Percentiles rank a stretch among this genome's conserved stretches.
Evolutionary conservation across 1,139 yeast genomes (phyloP).

Genomic region (Zygoascus hellenicus): DNA sequence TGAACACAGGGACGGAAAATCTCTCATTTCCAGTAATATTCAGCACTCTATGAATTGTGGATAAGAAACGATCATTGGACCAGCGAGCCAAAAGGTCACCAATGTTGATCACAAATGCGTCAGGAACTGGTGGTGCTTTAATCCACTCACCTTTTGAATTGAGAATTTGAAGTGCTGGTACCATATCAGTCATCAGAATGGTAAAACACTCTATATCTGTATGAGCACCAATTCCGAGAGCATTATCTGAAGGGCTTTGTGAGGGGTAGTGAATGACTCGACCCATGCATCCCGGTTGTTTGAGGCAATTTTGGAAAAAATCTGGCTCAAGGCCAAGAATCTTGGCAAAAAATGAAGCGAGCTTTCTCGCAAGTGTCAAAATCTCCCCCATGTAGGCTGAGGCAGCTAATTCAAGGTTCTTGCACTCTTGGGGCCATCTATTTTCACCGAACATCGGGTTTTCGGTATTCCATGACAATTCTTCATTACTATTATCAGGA

Average conservation of each 20-base stretch:
- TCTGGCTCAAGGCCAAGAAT: slow-evolving; percentile 31
- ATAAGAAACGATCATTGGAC: slow-evolving; percentile 32
- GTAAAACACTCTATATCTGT: slow-evolving; percentile 38
- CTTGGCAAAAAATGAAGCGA: slow-evolving; percentile 30
- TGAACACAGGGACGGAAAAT: slow-evolving; percentile 32
- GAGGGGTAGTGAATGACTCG: slow-evolving; percentile 36
- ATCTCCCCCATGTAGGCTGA: slow-evolving; percentile 25
- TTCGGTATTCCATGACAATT: slow-evolving; percentile 3
- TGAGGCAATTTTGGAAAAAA: slow-evolving; percentile 25
- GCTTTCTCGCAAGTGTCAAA: slow-evolving; percentile 24
- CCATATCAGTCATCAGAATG: slow-evolving; percentile 26
- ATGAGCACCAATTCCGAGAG: slow-evolving; percentile 37
- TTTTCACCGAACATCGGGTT: slow-evolving; percentile 15
- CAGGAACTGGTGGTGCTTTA: slow-evolving; percentile 29
- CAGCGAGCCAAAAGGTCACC: slow-evolving; percentile 34
- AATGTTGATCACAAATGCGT: slow-evolving; percentile 33
- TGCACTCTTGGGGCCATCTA: slow-evolving; percentile 18
- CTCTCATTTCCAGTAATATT: slow-evolving; percentile 27
- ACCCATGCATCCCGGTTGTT: slow-evolving; percentile 26
- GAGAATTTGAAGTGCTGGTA: slow-evolving; percentile 34
- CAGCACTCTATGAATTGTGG: slow-evolving; percentile 35
- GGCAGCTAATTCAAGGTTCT: slow-evolving; percentile 22
- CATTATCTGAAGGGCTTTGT: slow-evolving; percentile 15
- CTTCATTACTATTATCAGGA: slow-evolving; percentile 17
- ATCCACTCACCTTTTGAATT: slow-evolving; percentile 31